These are phyloP conservation scores for Dioszegia aurantiaca DNA, from an alignment of 768 basidiomycete species.

Conservation along the genomic window DNA sequence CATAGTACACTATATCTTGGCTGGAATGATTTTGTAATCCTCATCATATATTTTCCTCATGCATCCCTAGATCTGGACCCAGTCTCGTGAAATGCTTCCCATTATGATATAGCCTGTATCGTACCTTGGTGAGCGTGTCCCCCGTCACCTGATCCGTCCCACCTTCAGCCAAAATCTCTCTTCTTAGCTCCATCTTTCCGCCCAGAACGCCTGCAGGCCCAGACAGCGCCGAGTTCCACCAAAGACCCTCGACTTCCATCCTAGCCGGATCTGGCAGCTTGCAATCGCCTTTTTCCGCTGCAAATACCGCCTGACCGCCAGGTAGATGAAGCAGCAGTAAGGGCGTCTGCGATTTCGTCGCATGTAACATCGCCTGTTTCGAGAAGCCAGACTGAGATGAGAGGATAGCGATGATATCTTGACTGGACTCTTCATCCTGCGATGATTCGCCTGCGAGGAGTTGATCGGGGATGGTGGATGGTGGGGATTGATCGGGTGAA, in stretches of 20 bases:
- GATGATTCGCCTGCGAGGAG: too few relatives aligned
- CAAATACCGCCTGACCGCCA: conserved; percentile 34
- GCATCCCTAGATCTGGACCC: conserved; percentile 16
- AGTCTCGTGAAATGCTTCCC: conserved; percentile 19
- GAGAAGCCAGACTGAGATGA: conserved; percentile 81
- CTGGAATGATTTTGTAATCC: background rate
- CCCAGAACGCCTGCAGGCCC: conserved; percentile 60
- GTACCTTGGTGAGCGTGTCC: conserved; percentile 14
- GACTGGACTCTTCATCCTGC: background rate
- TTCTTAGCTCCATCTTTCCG: conserved; percentile 65
- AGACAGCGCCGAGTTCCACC: conserved; percentile 69
- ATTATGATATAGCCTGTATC: conserved; percentile 23
- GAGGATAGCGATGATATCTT: conserved; percentile 64
- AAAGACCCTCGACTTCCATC: conserved; percentile 56
- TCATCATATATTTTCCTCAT: conserved; percentile 1
- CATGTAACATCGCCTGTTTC: conserved; percentile 64
- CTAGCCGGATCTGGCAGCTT: background rate
- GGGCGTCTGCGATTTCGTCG: conserved; percentile 71
- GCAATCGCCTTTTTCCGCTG: background rate
- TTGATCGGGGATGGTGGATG: background rate
- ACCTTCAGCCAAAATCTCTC: conserved; percentile 56
- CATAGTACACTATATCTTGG: too few relatives aligned
- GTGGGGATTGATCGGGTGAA: background rate
- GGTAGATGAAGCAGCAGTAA: conserved; percentile 78
- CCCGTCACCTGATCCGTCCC: conserved; percentile 12